A percentile compares a stretch with the other conserved stretches of the same genome.
Evolutionary conservation across 371 early-diverging fungal genomes (phyloP).

Genomic region (Mucor piriformis): DNA sequence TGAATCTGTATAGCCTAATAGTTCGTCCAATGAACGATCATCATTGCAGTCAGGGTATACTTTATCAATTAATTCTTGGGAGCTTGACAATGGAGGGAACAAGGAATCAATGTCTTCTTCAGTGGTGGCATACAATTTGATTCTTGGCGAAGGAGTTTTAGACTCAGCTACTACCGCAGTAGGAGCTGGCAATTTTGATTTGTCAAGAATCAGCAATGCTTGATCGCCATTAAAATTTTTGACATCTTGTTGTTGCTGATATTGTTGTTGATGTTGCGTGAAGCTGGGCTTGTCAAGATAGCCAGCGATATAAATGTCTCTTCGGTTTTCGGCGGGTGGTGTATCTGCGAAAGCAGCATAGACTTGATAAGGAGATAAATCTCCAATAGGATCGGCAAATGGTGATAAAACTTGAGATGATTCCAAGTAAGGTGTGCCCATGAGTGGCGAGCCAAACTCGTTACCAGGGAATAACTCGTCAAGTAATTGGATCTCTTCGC

Average conservation of each 20-base stretch:
- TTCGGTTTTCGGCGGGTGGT: neutral
- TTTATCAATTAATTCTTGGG: neutral
- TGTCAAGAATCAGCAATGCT: slow-evolving; percentile 23
- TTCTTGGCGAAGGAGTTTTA: slow-evolving; percentile 1
- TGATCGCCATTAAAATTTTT: slow-evolving; percentile 29
- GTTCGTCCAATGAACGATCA: neutral
- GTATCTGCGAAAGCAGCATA: slow-evolving; percentile 3
- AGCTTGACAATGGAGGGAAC: slow-evolving; percentile 16
- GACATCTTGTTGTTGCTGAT: slow-evolving; percentile 5
- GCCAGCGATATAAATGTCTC: slow-evolving; percentile 15
- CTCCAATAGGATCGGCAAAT: slow-evolving; percentile 9
- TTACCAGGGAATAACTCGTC: too few species aligned
- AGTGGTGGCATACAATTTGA: slow-evolving; percentile 6
- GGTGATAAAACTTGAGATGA: slow-evolving; percentile 6
- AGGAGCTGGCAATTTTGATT: slow-evolving; percentile 16
- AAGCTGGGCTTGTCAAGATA: slow-evolving; percentile 7
- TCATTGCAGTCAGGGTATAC: neutral
- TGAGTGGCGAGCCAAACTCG: slow-evolving; percentile 7
- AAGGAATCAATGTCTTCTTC: slow-evolving; percentile 12
- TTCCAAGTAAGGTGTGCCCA: slow-evolving; percentile 19
- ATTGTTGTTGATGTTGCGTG: neutral
- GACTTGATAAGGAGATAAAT: slow-evolving; percentile 15
- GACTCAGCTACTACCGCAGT: neutral
- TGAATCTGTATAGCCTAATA: neutral
- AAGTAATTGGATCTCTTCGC: neutral